Evolutionary conservation across 352 stramenopile species (phyloP), one percentile per base, ranked within the genome.

Genomic region (Globisporangium parvum): DNA sequence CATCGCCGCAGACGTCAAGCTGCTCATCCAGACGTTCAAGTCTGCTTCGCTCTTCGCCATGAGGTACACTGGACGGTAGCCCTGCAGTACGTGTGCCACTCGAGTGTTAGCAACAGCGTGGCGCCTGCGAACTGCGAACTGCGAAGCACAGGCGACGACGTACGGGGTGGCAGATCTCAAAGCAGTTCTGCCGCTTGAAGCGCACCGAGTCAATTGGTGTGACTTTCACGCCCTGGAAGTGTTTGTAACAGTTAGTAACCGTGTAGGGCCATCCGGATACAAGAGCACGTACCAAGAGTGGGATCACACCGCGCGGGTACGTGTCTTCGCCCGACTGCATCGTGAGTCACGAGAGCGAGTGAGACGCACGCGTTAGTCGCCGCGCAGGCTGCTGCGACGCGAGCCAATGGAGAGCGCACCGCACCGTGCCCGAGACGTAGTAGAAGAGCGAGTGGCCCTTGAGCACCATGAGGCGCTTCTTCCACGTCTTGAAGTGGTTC

Each of bases 401-500:
- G n/a, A n/a, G n/a, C n/a, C 20, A n/a, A 26, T n/a, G 50, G 21
- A 44, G 18, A 35, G 39, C 26, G 24, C 42, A 41, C 28, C 71
- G 28, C 78, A 93, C 82, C 74, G 81, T 90, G 52, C 84, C 82
- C 5, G 82, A 92, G 35, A 92, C 84, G 63, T 93, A 93, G 75
- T 93, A 93, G 61, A 93, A 93, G 28, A 93, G 70, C 48, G 81
- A 91, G 56, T 93, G 84, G 1, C 84, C 84, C 59, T 90, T 91
- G 15, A 93, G 76, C 67, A 93, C 82, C 84, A 93, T 93, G 21
- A 91, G 75, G 1, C 84, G 80, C 60, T 93, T 93, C 60, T 93
- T 93, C 84, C 84, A 93, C 47, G 83, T 93, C 66, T 93, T 93
- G 47, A 93, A 86, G 63, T 93, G 84, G 57, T 93, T 91, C 2